Evolutionary conservation across 345 rosid genomes (phyloP), one percentile per base, ranked within the genome.

Genomic region (Ricinus communis): DNA sequence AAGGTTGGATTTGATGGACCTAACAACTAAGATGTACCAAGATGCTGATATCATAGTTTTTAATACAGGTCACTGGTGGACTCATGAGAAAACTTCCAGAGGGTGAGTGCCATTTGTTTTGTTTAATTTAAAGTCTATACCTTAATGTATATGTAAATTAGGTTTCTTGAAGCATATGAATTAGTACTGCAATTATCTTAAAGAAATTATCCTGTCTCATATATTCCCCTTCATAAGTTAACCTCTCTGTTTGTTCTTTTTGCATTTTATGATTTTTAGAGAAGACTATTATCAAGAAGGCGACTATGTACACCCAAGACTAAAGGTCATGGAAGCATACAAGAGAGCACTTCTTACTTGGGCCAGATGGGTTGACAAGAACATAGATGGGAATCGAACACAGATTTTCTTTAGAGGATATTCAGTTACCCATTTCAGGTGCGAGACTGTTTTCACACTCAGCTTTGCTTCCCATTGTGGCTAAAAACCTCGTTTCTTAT

Each of bases 31-130:
- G 4, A 90, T 76, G 90, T 94, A 90, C 69, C 80, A 69, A 22
- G 95, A 90, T 70, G 91, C 98, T 27, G 96, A 94, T 68, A 76
- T 91, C 60, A 74, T 94, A 31, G 75, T 91, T 66, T 94, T 91
- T 82, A 94, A 91, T 71, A 88, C 97, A 0, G 98, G 98, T 62
- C 98, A 91, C 73, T 88, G 98, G 97, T 91, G 98, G 98, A 94
- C 97, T 22, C 97, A 94, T 43, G 98, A 91, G 72, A 94, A 94
- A 86, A 94, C 97, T 40, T 88, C 95, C 36, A 85, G 73, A 80
- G 96, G 96, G 96, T 91, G 77, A 81, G 79, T 77, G 12, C 53
- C 62, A 28, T 41, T 51, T 49, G 45, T 54, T 46, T 30, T 19
- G 40, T 58, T 45, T 24, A 33, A 47, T 24, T 31, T 16, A 40